These are phyloP conservation scores for Adansonia madagascariensis DNA, from an alignment of 441 rosid genomes.

Conservation along the genomic window DNA sequence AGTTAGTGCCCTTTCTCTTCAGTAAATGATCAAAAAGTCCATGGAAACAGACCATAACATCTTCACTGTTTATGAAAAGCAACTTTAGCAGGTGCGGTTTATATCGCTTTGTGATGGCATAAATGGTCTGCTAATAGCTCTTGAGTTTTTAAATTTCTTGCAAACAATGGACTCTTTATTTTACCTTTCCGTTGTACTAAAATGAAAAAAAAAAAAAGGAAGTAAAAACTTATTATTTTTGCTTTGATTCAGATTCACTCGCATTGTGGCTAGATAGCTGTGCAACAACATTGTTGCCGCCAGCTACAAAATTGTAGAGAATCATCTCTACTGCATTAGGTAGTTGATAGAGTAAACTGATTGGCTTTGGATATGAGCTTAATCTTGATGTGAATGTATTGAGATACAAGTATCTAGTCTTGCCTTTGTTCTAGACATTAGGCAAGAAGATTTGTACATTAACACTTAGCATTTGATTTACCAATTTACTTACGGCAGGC, in stretches of 20 bases:
- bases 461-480: slow-evolving; percentile 20
- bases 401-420: not conserved
- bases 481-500: slow-evolving; percentile 51
- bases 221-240: not conserved
- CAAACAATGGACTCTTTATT: not conserved
- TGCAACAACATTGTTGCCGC: not conserved
- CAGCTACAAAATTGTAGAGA: not conserved
- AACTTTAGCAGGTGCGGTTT: not conserved
- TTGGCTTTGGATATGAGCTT: not conserved
- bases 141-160: not conserved
- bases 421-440: slow-evolving; percentile 6
- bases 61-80: not conserved
- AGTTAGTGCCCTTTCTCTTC: not conserved
- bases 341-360: slow-evolving; percentile 1
- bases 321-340: not conserved
- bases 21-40: not conserved
- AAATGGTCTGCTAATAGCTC: not conserved
- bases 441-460: not conserved
- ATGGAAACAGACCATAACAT: not conserved
- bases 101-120: not conserved
- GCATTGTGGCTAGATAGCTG: not conserved
- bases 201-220: not conserved
- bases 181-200: not conserved
- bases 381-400: not conserved
- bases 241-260: not conserved